phyloP scores from a whole-genome alignment of 345 rosid genomes.

The Syzygium oleosum region DNA sequence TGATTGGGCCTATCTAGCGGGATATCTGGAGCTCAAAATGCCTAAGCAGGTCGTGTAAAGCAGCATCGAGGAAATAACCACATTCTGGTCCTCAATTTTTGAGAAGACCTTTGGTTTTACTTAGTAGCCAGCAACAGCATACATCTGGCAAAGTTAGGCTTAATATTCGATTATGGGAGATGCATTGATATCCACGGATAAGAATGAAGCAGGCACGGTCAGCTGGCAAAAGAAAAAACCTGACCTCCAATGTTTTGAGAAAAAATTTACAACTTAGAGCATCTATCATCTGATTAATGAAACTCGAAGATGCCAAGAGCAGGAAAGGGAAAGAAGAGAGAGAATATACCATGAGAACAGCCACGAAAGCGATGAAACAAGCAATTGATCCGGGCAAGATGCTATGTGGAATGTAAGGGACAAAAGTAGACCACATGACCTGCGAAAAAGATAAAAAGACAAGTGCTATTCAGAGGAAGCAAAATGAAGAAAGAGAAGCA shows the following conservation, averaged over 20 bases:
- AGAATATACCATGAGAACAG: conserved; percentile 65
- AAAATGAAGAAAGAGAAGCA: background rate
- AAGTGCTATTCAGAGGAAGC: background rate
- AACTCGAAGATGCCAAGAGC: background rate
- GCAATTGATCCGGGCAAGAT: conserved; percentile 60
- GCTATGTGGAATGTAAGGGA: conserved; percentile 60
- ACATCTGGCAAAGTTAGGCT: background rate
- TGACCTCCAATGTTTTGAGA: background rate
- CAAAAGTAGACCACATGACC: conserved; percentile 96
- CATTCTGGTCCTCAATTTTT: background rate
- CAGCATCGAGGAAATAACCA: background rate
- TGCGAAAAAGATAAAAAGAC: conserved; percentile 11
- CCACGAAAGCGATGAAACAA: conserved; percentile 47
- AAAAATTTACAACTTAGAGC: background rate
- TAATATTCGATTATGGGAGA: background rate
- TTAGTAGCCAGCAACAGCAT: background rate
- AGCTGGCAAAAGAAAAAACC: background rate
- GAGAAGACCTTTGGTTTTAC: background rate
- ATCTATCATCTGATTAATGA: background rate
- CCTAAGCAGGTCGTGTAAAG: background rate
- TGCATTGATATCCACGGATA: background rate
- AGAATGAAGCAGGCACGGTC: background rate
- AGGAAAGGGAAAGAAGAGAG: background rate
- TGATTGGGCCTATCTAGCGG: background rate
- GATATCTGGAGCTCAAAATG: background rate